Percentiles rank a stretch among this genome's conserved stretches.
These are phyloP conservation scores for Sanghuangporus sanghuang DNA, from an alignment of 1,284 basidiomycete species.

Conservation along the genomic window DNA sequence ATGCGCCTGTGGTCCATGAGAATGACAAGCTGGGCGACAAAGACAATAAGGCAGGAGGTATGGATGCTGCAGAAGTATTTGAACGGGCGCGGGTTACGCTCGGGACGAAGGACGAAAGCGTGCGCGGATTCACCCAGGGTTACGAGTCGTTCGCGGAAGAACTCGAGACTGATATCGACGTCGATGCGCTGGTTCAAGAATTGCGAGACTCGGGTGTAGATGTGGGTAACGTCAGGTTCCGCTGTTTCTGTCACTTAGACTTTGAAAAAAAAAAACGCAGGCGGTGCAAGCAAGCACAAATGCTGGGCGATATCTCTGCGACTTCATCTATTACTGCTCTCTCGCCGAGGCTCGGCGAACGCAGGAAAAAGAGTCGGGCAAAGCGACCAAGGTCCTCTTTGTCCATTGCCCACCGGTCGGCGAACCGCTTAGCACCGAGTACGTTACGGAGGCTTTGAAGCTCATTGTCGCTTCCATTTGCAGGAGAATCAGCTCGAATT, in stretches of 20 bases:
- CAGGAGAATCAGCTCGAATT: neutral
- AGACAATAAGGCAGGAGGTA: constrained; percentile 28
- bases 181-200: constrained; percentile 46
- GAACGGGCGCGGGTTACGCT: constrained; percentile 11
- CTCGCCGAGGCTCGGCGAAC: constrained; percentile 62
- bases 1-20: constrained; percentile 42
- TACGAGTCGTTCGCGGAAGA: constrained; percentile 44
- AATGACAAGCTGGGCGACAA: constrained; percentile 28
- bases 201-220: constrained; percentile 53
- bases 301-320: constrained; percentile 72
- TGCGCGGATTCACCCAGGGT: constrained; percentile 48
- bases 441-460: constrained; percentile 62
- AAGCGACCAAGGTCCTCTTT: constrained; percentile 57
- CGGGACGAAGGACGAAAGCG: constrained; percentile 30
- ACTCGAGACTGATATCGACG: constrained; percentile 42
- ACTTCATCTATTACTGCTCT: constrained; percentile 75
- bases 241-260: constrained; percentile 12
- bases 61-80: constrained; percentile 24
- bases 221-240: constrained; percentile 35
- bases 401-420: constrained; percentile 66
- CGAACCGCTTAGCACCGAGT: constrained; percentile 54
- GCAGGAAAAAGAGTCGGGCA: constrained; percentile 45
- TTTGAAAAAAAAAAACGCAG: constrained; percentile 27
- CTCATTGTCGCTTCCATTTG: constrained; percentile 51
- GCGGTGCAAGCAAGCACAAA: constrained; percentile 69